Conservation (phyloP, 768 basidiomycete genomes). For the Suillus tomentosus region DNA sequence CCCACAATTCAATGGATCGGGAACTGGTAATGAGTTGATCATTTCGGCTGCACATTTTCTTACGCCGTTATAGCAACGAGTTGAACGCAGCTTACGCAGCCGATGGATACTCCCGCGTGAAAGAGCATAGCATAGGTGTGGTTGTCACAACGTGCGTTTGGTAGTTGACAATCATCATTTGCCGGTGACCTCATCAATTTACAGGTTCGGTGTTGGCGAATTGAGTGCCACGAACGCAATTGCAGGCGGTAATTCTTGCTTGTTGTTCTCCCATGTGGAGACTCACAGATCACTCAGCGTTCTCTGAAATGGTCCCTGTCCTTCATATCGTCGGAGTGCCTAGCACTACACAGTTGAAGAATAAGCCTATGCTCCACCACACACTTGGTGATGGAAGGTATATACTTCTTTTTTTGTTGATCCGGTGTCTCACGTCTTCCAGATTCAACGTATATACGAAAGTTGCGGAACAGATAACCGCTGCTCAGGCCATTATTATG, state of each 20-base stretch:
- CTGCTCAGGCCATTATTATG: conserved; percentile 62
- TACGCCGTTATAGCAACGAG: conserved; percentile 58
- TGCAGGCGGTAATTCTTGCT: conserved; percentile 55
- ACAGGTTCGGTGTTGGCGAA: conserved; percentile 91
- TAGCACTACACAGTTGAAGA: conserved; percentile 69
- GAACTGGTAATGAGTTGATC: conserved; percentile 55
- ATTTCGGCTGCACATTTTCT: not conserved
- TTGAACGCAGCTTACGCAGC: conserved; percentile 90
- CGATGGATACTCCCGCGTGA: conserved; percentile 91
- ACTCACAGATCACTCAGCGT: conserved; percentile 43
- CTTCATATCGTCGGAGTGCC: conserved; percentile 88
- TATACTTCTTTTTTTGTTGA: not conserved
- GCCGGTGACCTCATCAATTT: not conserved
- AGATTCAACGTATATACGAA: conserved; percentile 81
- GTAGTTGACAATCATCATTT: not conserved
- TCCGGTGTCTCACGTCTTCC: conserved; percentile 5
- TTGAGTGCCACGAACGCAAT: conserved; percentile 85
- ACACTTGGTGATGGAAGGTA: conserved; percentile 84
- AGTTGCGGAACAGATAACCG: conserved; percentile 75
- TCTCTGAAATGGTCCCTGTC: conserved; percentile 88
- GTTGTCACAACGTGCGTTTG: conserved; percentile 71
- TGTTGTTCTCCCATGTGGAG: not conserved
- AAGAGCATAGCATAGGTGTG: conserved; percentile 69
- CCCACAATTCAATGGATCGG: conserved; percentile 83
- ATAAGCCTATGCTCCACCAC: conserved; percentile 79